Evolutionary conservation across 208 protist species (phyloP).

Genomic region (Trichomonas gallinae): DNA sequence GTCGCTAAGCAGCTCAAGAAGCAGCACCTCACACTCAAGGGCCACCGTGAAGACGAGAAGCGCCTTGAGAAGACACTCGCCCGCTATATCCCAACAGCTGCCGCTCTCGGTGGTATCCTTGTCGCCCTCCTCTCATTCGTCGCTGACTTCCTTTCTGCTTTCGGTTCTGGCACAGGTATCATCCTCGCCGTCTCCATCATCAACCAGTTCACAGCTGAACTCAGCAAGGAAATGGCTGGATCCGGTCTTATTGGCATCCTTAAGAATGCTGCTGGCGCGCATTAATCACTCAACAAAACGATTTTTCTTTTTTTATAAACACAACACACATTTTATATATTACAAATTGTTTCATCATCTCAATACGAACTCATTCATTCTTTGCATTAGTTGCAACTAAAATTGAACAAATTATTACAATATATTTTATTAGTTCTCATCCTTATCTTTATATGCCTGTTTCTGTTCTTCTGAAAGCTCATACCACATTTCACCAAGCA

Average conservation of each 20-base stretch:
- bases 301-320: too few species aligned
- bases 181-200: constrained; percentile 98
- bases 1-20: not conserved
- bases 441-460: too few species aligned
- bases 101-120: constrained; percentile 95
- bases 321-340: too few species aligned
- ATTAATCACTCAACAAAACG: too few species aligned
- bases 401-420: too few species aligned
- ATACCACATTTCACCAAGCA: too few species aligned
- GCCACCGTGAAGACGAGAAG: not conserved
- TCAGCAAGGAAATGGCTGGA: constrained; percentile 73
- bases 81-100: constrained; percentile 85
- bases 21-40: constrained; percentile 23
- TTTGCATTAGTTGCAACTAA: too few species aligned
- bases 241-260: not conserved
- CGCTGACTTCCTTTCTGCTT: constrained; percentile 92
- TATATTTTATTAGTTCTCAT: too few species aligned
- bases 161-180: constrained; percentile 93
- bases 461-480: too few species aligned
- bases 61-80: not conserved
- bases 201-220: constrained; percentile 96
- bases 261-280: not conserved
- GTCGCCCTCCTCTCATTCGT: constrained; percentile 94
- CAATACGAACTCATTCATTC: too few species aligned
- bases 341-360: too few species aligned